Base-by-base conservation (phyloP, 169 alveolate species). In the Eimeria maxima region DNA sequence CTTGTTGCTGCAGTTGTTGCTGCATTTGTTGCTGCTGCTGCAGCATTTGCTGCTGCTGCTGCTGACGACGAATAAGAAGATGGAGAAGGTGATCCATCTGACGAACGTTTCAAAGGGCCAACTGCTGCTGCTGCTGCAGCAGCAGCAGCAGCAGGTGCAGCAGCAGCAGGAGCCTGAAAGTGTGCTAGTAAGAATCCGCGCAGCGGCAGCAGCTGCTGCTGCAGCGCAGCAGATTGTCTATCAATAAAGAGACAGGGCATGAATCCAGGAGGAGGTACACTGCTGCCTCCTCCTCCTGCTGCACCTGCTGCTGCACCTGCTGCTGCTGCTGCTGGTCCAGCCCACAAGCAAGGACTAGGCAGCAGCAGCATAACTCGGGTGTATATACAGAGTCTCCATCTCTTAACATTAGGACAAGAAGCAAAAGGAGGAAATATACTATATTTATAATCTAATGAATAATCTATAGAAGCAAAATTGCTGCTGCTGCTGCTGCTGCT, bases 191-290 rank as follows among this genome's bases (percentile, higher is more conserved):
- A 50, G 88, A 60, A 69, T 38, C 55, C 73, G 3, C 18, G 13
- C 22, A 16, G 47, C 90, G 90, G 76, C 33, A 90, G 95, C 89
- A 90, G 74, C 47, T 73, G 95, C 89, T 90, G 95, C 60, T 53
- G 67, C 76, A 90, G 38, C 57, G 14, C 89, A 8, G 89, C 95
- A 5, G 65, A 5, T 0, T 60, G 5, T 47, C 95, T 50, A 42
- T 47, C 45, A 11, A 90, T 90, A 16, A 90, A 47, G 24, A 90
- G 78, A 44, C 67, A 29, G 42, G 94, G 94, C 2, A 87, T 1
- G 22, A 44, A 24, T 1, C 55, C 33, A 7, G 55, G 69, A 16
- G 67, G 76, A 29, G 45, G 65, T 20, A 7, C 44, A 24, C 24
- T n/a, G n/a, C n/a, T n/a, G n/a, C n/a, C n/a, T n/a, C n/a, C n/a